Evolutionary conservation across 306 rosid genomes (phyloP).

Genomic region (Rosa multiflora): DNA sequence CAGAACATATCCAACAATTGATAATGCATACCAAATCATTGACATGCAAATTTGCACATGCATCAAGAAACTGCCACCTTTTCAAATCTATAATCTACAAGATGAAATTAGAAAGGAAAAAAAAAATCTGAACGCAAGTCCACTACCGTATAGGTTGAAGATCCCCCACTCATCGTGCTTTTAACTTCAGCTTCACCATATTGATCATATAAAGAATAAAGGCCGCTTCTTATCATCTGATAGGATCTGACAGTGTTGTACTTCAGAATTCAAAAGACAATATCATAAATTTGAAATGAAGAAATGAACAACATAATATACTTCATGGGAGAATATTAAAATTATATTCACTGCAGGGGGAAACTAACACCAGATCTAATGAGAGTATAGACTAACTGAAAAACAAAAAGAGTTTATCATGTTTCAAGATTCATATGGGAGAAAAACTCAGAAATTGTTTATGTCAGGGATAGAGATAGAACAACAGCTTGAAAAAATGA

Average conservation of each 20-base stretch:
- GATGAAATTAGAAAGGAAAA: background rate
- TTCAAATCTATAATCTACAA: slow-evolving; percentile 12
- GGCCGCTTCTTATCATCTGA: slow-evolving; percentile 98
- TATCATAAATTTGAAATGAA: slow-evolving; percentile 34
- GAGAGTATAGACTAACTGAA: background rate
- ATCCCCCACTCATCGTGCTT: slow-evolving; percentile 86
- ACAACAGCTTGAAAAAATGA: background rate
- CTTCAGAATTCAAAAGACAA: slow-evolving; percentile 69
- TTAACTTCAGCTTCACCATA: slow-evolving; percentile 97
- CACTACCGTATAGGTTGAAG: slow-evolving; percentile 83
- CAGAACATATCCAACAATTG: background rate
- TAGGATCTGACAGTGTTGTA: slow-evolving; percentile 82
- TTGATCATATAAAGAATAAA: slow-evolving; percentile 87
- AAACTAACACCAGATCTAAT: background rate
- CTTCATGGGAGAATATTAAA: slow-evolving; percentile 15
- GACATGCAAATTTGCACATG: slow-evolving; percentile 14
- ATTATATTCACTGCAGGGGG: background rate
- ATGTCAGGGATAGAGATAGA: background rate
- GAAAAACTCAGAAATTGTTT: background rate
- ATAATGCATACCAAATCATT: background rate
- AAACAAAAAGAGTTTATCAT: background rate
- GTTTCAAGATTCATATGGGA: background rate
- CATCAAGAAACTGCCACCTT: slow-evolving; percentile 13
- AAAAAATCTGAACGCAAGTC: slow-evolving; percentile 14
- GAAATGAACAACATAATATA: slow-evolving; percentile 16